Base-by-base conservation (phyloP, 1,284 basidiomycete species). In the Rhodotorula sp. region DNA sequence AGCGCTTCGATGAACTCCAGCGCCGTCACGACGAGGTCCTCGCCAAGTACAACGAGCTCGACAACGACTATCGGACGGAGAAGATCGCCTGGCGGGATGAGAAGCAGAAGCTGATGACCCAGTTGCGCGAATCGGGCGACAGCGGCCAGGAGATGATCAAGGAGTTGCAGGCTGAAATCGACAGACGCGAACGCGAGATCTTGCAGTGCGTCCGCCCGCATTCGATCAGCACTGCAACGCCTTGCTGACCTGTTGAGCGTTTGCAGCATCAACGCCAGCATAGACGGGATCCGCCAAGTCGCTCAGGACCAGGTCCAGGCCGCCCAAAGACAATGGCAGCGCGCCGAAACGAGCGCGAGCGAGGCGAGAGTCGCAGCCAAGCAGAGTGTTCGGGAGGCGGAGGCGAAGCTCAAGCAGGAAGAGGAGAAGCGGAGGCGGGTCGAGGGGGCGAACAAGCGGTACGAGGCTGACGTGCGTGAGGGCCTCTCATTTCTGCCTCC, bases 11-110 rank as follows among this genome's bases (percentile, higher is more conserved):
- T 13, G 34, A 53, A 20, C 61, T 62, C 19, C 29, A 54, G 39
- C 4, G 13, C 10, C 46, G 57, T 10, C 29, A 20, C 39, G 13
- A 32, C 13, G 5, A 30, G 9, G 9, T 30, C 36, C 11, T 49
- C 48, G 29, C 20, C 10, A 15, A 48, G 49, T 17, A 46, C 36
- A 34, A 34, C 29, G 17, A 44, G 19, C 54, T 49, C 55, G 54
- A 61, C 20, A 56, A 47, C 53, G 62, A 63, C 47, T 49, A 20
- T 20, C 44, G 24, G 19, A 55, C 47, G 20, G 55, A 32, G n/a
- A 17, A 29, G 22, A 55, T 63, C 22, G 36, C 47, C 24, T 56
- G 61, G 61, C 1, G 24, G 9, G 51, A 54, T 24, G 56, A 65
- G n/a, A 59, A 24, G 17, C 39, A n/a, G 29, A 11, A 10, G 52